Conservation (phyloP, 2,329 filamentous ascomycete species). For the Akanthomyces lecanii region DNA sequence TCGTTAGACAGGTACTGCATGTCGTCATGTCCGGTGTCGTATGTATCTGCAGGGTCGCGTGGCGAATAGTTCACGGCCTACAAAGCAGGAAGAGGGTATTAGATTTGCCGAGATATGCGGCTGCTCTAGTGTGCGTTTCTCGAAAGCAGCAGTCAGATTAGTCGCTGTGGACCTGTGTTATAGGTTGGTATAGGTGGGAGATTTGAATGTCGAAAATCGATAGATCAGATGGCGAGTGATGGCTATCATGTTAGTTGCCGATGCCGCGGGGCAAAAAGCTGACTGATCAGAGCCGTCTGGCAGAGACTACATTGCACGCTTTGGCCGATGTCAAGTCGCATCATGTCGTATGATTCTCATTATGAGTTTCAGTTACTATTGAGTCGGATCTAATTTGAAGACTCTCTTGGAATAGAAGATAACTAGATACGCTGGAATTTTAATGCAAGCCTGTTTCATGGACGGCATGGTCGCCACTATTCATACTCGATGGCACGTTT, state of each 20-base stretch:
- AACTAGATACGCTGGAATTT: not conserved
- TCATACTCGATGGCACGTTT: too few species aligned
- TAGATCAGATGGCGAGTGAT: slow-evolving; percentile 5
- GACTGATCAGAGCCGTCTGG: slow-evolving; percentile 3
- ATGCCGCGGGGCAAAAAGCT: slow-evolving; percentile 16
- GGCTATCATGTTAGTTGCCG: slow-evolving; percentile 5
- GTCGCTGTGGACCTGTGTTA: not conserved
- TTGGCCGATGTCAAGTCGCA: not conserved
- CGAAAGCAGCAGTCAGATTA: not conserved
- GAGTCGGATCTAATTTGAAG: not conserved
- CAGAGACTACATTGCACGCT: not conserved
- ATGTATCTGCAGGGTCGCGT: not conserved
- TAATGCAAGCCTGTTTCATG: not conserved
- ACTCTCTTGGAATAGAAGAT: not conserved
- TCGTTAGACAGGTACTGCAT: slow-evolving; percentile 67
- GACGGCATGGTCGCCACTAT: not conserved
- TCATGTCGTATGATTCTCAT: not conserved
- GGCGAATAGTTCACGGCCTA: not conserved
- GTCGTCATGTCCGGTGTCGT: slow-evolving; percentile 33
- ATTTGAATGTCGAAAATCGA: too few species aligned
- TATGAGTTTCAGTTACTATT: not conserved
- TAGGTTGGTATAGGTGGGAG: not conserved
- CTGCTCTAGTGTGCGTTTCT: not conserved
- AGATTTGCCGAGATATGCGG: not conserved
- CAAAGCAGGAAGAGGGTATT: too few species aligned